Evolutionary conservation across 1,139 yeast species (phyloP).

Genomic region (Hemisphaericaspora subhashii): DNA sequence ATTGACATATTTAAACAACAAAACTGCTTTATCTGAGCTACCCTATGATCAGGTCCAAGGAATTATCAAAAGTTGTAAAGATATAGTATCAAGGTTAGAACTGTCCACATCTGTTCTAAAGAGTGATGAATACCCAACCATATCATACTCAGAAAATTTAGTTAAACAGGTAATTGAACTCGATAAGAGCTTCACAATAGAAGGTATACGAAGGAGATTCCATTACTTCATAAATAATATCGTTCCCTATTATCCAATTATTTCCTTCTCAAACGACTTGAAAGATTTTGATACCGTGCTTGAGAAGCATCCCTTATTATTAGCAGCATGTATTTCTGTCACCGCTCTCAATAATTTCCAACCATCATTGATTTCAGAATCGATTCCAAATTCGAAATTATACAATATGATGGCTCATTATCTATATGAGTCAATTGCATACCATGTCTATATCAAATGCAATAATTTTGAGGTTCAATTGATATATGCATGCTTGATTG

Average conservation of each 20-base stretch:
- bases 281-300: slow-evolving; percentile 39
- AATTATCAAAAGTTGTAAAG: slow-evolving; percentile 6
- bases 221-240: slow-evolving; percentile 37
- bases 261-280: slow-evolving; percentile 36
- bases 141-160: slow-evolving; percentile 40
- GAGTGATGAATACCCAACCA: slow-evolving; percentile 28
- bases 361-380: slow-evolving; percentile 10
- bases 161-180: slow-evolving; percentile 38
- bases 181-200: slow-evolving; percentile 19
- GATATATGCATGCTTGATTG: slow-evolving; percentile 43
- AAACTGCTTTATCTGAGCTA: not conserved
- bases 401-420: slow-evolving; percentile 44
- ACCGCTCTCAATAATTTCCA: slow-evolving; percentile 48
- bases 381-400: slow-evolving; percentile 23
- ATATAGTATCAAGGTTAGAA: slow-evolving; percentile 6
- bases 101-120: slow-evolving; percentile 1
- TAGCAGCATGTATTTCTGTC: slow-evolving; percentile 49
- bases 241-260: slow-evolving; percentile 49
- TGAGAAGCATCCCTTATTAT: slow-evolving; percentile 43
- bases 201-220: slow-evolving; percentile 34
- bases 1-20: not conserved
- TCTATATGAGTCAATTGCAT: slow-evolving; percentile 46
- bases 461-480: slow-evolving; percentile 43
- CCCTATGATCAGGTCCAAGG: not conserved
- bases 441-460: slow-evolving; percentile 41